A percentile compares a stretch with the other conserved stretches of the same genome.
phyloP scores from a whole-genome alignment of 1,284 basidiomycete species.

The Apiotrichum mycotoxinovorans region DNA sequence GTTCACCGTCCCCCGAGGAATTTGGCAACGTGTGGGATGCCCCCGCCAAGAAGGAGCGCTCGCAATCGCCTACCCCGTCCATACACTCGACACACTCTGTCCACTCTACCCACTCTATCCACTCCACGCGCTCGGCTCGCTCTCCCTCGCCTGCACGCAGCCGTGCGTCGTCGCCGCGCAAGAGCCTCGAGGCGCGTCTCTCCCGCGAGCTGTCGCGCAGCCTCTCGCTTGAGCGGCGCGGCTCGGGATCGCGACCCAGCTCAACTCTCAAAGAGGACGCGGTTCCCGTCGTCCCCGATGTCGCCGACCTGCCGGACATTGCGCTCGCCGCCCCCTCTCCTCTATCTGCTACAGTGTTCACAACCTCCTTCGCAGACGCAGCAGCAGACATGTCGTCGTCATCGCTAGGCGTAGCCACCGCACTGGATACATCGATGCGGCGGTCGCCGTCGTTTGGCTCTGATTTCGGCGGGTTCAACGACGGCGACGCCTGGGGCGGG shows the following conservation, averaged over 20 bases:
- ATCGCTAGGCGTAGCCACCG: neutral
- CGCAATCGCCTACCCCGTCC: neutral
- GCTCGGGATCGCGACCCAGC: neutral
- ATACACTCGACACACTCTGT: neutral
- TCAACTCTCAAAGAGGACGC: neutral
- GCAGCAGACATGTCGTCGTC: neutral
- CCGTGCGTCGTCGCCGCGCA: neutral
- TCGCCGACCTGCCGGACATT: neutral
- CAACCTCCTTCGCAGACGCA: neutral
- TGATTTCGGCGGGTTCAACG: conserved; percentile 5
- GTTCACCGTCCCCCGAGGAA: neutral
- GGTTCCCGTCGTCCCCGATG: too few relatives aligned
- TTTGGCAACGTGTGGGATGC: conserved; percentile 3
- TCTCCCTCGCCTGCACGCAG: neutral
- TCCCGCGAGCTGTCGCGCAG: conserved; percentile 1
- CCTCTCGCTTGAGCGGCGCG: neutral
- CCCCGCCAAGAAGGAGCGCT: neutral
- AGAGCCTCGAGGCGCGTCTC: conserved; percentile 4
- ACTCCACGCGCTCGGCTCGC: too few relatives aligned
- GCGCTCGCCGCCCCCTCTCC: neutral
- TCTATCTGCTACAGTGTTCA: neutral
- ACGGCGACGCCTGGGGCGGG: neutral
- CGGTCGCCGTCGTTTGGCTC: neutral
- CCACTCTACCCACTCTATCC: neutral
- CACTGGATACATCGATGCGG: neutral